Evolutionary conservation across 306 rosid species (phyloP), one percentile per base, ranked within the genome.

Genomic region (Sindora glabra): DNA sequence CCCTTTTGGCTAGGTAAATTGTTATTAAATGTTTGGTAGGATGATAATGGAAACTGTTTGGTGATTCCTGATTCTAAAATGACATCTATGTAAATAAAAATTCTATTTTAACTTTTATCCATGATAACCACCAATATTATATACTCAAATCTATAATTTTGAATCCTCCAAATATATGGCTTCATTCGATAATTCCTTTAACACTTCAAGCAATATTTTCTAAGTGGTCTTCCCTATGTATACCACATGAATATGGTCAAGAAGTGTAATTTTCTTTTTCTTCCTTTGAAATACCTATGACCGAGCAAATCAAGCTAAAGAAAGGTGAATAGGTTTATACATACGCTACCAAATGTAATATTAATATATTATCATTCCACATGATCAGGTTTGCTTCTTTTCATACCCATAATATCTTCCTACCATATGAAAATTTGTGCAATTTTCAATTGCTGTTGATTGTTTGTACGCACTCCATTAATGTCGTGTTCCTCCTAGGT

Each of bases 381-480:
- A 21, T 25, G 16, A 37, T 25, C 57, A 34, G 19, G 30, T 32
- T n/a, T 46, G 50, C 27, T 33, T 6, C 32, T 39, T 26, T 11
- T 51, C 27, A 41, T 36, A 16, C 52, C 11, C 18, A 18, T 5
- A n/a, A 23, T 2, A 1, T 14, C 8, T 19, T 50, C 15, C 33
- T 62, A 45, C 24, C 21, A 37, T 36, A 50, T 71, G 64, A 75
- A 46, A 45, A 68, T 71, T 61, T 73, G 34, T 68, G 39, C 55
- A 34, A 67, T 40, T 17, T 48, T 59, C 52, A 64, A 57, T 56
- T 66, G 68, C 84, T 89, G 99, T 73, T 89, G 71, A 62, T 69
- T 45, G 80, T 80, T 72, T 27, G 75, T 54, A 75, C 86, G 95
- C 99, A 92, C 77, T 86, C 99, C 1, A 19, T 92, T 62, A 92